A percentile compares a stretch with the other conserved stretches of the same genome.
Evolutionary conservation across 306 rosid genomes (phyloP).

Genomic region (Fragaria ananassa): DNA sequence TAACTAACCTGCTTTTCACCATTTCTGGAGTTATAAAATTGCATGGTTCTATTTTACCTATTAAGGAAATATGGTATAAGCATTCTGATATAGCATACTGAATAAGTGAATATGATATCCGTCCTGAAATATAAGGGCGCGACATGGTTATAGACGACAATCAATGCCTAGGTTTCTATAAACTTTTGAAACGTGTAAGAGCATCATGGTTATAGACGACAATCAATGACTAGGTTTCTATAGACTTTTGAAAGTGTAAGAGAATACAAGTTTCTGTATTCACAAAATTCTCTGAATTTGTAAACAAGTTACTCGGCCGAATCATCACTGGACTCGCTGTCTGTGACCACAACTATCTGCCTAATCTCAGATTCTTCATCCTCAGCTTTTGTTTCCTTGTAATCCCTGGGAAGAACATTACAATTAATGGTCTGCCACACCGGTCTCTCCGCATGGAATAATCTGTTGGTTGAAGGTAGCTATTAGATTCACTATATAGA

Average conservation of each 20-base stretch:
- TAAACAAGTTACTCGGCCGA: constrained; percentile 36
- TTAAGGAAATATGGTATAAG: background rate
- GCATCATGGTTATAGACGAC: background rate
- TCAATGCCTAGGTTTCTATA: background rate
- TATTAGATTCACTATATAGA: background rate
- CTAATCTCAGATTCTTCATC: constrained; percentile 33
- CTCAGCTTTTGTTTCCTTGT: constrained; percentile 42
- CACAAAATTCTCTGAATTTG: constrained; percentile 10
- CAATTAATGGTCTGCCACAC: constrained; percentile 84
- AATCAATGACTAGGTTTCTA: background rate
- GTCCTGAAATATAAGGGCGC: background rate
- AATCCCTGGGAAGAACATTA: constrained; percentile 59
- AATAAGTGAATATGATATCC: background rate
- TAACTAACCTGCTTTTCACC: background rate
- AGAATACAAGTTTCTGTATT: background rate
- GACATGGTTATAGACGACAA: too few species aligned
- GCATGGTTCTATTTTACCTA: background rate
- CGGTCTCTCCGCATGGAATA: constrained; percentile 91
- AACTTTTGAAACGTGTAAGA: background rate
- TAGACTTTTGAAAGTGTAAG: background rate
- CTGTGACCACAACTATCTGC: constrained; percentile 56
- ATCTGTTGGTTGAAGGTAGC: constrained; percentile 39
- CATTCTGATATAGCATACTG: background rate
- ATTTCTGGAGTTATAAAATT: background rate
- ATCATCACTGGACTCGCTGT: constrained; percentile 43